Evolutionary conservation across 2,329 filamentous ascomycete species (phyloP), one percentile per base, ranked within the genome.

Genomic region (Lachnellula willkommii): DNA sequence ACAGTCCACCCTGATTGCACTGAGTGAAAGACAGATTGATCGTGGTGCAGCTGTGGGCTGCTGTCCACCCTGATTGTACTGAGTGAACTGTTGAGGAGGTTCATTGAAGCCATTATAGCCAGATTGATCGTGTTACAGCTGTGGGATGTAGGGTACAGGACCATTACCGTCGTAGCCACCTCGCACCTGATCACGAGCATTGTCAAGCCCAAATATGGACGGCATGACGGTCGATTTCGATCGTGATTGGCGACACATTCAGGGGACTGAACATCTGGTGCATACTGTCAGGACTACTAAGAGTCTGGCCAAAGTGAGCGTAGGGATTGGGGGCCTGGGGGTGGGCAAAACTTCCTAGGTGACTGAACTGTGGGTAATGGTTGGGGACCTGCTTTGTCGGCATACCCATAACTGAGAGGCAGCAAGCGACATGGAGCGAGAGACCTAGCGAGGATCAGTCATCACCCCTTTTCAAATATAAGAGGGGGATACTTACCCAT

Each of bases 401-500:
- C 12, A 45, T n/a, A 7, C 40, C 40, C 15, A 45, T 17, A 15
- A 45, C 20, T 22, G 17, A 2, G 40, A 22, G 17, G 17, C 17
- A 17, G 40, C 20, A 15, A 17, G n/a, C 15, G 7, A 45, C 15
- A 20, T 45, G 20, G 40, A 9, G 15, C 17, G 17, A 45, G 22
- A 17, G n/a, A n/a, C 15, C 15, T 11, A 20, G 15, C n/a, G 9
- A 8, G 7, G 7, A 11, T 20, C 15, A 20, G 40, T 22, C n/a
- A 22, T 7, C 1, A 76, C 48, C 26, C 22, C 22, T 24, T 28
- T 28, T 28, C 26, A 28, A 7, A 28, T 28, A 8, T 61, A 39
- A 58, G 54, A 26, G 61, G 35, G 28, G 36, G n/a, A 22, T 5
- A 8, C 26, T 7, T 28, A 28, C 26, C 26, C 26, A 28, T 28